These are phyloP conservation scores for Ampelomyces quisqualis DNA, from an alignment of 2,329 filamentous ascomycete genomes.

Conservation along the genomic window DNA sequence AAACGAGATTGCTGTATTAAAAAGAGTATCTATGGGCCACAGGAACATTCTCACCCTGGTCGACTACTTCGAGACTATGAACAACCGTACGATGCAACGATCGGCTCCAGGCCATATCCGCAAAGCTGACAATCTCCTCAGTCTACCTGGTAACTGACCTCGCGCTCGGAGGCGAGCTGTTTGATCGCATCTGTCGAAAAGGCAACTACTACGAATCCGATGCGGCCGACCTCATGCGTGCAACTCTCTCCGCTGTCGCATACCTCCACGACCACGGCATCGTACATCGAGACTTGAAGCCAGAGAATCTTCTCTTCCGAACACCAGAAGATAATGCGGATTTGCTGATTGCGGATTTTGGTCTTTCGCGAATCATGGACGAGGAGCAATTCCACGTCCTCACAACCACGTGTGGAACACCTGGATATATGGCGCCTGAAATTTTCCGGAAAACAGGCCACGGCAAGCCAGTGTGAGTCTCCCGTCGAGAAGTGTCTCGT, in stretches of 20 bases:
- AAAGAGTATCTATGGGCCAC: constrained; percentile 98
- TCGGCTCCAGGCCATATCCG: neutral
- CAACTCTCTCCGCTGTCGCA: constrained; percentile 93
- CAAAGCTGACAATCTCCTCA: constrained; percentile 32
- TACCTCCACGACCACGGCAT: constrained; percentile 99
- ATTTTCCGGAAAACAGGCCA: constrained; percentile 99
- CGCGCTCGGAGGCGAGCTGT: constrained; percentile 91
- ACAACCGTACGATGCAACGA: constrained; percentile 66
- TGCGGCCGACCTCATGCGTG: constrained; percentile 90
- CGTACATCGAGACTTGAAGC: constrained; percentile 95
- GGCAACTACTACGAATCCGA: constrained; percentile 98
- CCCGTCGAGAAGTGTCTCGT: neutral
- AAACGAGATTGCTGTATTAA: constrained; percentile 96
- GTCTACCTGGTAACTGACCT: constrained; percentile 97
- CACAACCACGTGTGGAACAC: constrained; percentile 95
- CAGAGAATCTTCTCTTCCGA: constrained; percentile 93
- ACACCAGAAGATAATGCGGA: constrained; percentile 98
- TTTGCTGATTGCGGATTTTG: constrained; percentile 95
- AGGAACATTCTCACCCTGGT: constrained; percentile 97
- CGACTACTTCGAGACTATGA: constrained; percentile 99
- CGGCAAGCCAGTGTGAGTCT: constrained; percentile 80
- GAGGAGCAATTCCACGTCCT: constrained; percentile 97
- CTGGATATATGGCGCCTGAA: constrained; percentile 98
- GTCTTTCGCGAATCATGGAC: constrained; percentile 95
- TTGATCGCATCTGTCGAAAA: constrained; percentile 98